Conservation (phyloP, 2,329 filamentous ascomycete genomes). For the Phyllosticta citribraziliensis region DNA sequence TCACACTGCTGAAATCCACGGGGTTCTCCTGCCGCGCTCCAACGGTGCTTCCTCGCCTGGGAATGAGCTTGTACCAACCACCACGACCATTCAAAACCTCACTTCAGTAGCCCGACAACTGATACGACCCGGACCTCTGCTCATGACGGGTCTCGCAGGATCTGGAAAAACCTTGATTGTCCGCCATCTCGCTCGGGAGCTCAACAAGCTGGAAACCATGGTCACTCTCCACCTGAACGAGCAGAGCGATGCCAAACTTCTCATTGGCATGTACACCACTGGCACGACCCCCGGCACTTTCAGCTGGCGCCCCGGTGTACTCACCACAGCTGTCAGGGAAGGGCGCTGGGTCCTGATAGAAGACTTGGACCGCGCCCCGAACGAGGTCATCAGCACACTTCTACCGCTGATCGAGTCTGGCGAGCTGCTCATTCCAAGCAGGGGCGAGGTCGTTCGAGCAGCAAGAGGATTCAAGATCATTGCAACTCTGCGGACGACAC, state of each 20-base stretch:
- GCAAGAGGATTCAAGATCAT: slow-evolving; percentile 81
- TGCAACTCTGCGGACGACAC: slow-evolving; percentile 70
- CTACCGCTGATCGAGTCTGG: slow-evolving; percentile 85
- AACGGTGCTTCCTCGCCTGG: not conserved
- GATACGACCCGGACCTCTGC: slow-evolving; percentile 57
- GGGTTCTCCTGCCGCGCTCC: slow-evolving; percentile 29
- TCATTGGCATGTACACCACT: slow-evolving; percentile 89
- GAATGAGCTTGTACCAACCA: slow-evolving; percentile 46
- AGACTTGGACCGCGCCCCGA: slow-evolving; percentile 88
- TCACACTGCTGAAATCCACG: slow-evolving; percentile 20
- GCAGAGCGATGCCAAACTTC: slow-evolving; percentile 93
- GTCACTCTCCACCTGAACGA: slow-evolving; percentile 95
- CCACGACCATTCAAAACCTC: slow-evolving; percentile 65
- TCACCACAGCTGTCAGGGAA: slow-evolving; percentile 88
- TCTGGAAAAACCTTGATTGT: slow-evolving; percentile 85
- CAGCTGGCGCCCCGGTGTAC: slow-evolving; percentile 79
- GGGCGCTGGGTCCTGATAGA: slow-evolving; percentile 96
- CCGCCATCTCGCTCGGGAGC: slow-evolving; percentile 67
- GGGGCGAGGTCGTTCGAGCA: slow-evolving; percentile 76
- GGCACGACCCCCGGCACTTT: slow-evolving; percentile 83
- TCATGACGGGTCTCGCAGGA: slow-evolving; percentile 74
- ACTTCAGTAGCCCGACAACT: slow-evolving; percentile 58
- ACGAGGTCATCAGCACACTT: slow-evolving; percentile 87
- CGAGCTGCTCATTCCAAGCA: slow-evolving; percentile 82
- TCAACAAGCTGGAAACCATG: slow-evolving; percentile 73